These are phyloP conservation scores for Trichosanthes cucumerina DNA, from an alignment of 306 rosid genomes.

Conservation along the genomic window DNA sequence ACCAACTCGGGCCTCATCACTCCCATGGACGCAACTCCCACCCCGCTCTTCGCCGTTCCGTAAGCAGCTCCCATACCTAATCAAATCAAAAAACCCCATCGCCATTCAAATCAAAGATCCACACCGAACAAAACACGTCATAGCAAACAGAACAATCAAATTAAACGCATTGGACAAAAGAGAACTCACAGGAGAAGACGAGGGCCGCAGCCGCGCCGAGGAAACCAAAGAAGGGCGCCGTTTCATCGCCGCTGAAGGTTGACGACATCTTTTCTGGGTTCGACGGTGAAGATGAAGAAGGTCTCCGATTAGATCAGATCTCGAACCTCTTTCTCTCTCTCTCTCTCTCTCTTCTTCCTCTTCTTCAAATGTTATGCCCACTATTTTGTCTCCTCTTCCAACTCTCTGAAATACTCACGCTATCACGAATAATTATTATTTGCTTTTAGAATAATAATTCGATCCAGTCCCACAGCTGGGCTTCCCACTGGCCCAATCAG, in stretches of 20 bases:
- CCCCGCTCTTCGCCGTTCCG: constrained; percentile 58
- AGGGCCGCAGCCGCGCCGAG: constrained; percentile 59
- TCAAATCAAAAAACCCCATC: not conserved
- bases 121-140: not conserved
- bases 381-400: not conserved
- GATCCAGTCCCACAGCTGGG: not conserved
- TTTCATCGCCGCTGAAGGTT: constrained; percentile 50
- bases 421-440: not conserved
- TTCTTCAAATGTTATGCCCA: not conserved
- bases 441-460: not conserved
- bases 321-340: not conserved
- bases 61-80: constrained; percentile 64
- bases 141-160: not conserved
- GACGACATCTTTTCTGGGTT: constrained; percentile 13
- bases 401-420: not conserved
- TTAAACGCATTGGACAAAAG: not conserved
- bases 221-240: constrained; percentile 55
- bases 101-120: not conserved
- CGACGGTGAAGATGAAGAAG: not conserved
- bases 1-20: constrained; percentile 63
- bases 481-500: not conserved
- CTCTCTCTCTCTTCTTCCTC: not conserved
- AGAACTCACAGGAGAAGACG: constrained; percentile 36
- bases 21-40: constrained; percentile 60
- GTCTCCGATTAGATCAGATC: constrained; percentile 11